Base-by-base conservation (phyloP, 129 eudicot species). In the Pittosporum tobira region DNA sequence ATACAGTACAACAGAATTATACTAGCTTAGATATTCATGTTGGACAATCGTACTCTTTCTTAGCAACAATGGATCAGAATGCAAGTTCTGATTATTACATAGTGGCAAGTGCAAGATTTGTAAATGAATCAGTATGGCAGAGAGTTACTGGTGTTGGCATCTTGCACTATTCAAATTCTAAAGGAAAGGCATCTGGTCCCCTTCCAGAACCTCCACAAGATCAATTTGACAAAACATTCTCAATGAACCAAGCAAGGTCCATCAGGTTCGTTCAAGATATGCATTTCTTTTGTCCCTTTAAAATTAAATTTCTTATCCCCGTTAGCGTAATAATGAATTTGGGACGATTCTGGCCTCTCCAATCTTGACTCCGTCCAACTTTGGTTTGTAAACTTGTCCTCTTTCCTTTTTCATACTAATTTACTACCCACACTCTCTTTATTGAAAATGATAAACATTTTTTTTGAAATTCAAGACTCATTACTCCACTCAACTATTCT, bases 221-320 rank as follows among this genome's bases (percentile, higher is more conserved):
- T 63, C 81, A 82, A 48, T 85, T 38, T 22, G 97, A 89, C 48
- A 85, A 85, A 73, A 85, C 95, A 22, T 89, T 68, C 79, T 89
- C 97, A n/a, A 82, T 89, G 95, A 85, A 85, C 75, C 97, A 89
- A 73, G 97, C 97, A 3, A 51, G 95, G 48, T 89, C 97, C 61
- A 89, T 89, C 73, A 89, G 97, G 97, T 85, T 51, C 5, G 66
- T 49, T 37, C 31, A n/a, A 27, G 2, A 15, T 20, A 20, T 48
- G 46, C 27, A n/a, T 63, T 4, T n/a, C 1, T n/a, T n/a, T n/a
- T n/a, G n/a, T n/a, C n/a, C n/a, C n/a, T n/a, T n/a, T n/a, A n/a
- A n/a, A n/a, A n/a, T n/a, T n/a, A n/a, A n/a, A n/a, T n/a, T n/a
- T n/a, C n/a, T n/a, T n/a, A n/a, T n/a, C n/a, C n/a, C n/a, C n/a